Base-by-base conservation (phyloP, 306 rosid genomes). In the Aeschynomene evenia region DNA sequence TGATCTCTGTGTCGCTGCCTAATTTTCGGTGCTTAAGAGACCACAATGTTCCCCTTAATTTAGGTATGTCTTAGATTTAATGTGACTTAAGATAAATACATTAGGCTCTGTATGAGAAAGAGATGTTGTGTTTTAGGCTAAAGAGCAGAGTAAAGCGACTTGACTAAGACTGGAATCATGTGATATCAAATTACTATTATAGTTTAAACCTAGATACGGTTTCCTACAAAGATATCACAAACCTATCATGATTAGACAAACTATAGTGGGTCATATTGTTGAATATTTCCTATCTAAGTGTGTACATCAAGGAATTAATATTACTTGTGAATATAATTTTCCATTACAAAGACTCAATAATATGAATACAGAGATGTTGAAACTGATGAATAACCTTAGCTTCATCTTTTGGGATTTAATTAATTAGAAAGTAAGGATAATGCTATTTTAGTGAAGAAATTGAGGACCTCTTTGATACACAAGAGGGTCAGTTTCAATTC, bases 91-190 rank as follows among this genome's bases (percentile, higher is more conserved):
- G 52, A 16, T 2, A 46, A 46, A 15, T 37, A 37, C 14, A 37
- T 37, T 9, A 37, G 14, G 43, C n/a, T 37, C 14, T 37, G 14
- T 9, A 9, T 37, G 12, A 14, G 4, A 37, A 37, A 37, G 23
- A 40, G 24, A 49, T 51, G 62, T 59, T 28, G 34, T 51, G 70
- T 59, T n/a, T n/a, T 72, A 37, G 54, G 54, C 46, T 63, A 18
- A 63, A 64, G 18, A 15, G 13, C 7, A 75, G n/a, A n/a, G 20
- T 63, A 22, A 55, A 28, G 29, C 4, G 70, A 72, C 58, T 50
- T 62, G 33, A 5, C 10, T 33, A 0, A 42, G 2, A 45, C 18
- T 46, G 20, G 18, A n/a, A 45, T 45, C 51, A 45, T 45, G 51
- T 45, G 21, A 45, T n/a, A n/a, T 15, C 51, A 45, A 45, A 45